These are phyloP conservation scores for Lodderomyces parapsilosis DNA, from an alignment of 1,139 yeast genomes.

Conservation along the genomic window DNA sequence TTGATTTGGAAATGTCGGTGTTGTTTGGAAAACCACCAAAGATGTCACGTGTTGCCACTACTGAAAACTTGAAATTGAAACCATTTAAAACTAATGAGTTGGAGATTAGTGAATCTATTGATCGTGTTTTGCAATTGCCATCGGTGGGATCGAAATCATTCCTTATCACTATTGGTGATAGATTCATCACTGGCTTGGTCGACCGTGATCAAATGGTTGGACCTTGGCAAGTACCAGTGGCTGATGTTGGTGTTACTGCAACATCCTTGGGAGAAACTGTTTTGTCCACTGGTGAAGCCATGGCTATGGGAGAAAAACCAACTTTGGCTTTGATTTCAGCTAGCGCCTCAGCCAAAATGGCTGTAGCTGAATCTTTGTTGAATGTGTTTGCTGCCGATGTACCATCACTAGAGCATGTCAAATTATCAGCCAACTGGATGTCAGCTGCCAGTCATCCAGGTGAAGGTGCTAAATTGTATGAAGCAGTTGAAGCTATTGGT, in stretches of 20 bases:
- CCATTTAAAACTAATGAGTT: constrained; percentile 37
- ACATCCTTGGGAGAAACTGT: constrained; percentile 80
- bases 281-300: constrained; percentile 85
- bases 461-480: constrained; percentile 93
- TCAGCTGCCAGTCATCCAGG: constrained; percentile 94
- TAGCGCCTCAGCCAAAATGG: constrained; percentile 95
- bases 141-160: constrained; percentile 95
- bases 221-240: constrained; percentile 99
- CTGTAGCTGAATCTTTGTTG: constrained; percentile 91
- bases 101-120: constrained; percentile 62
- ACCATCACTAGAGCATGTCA: constrained; percentile 68
- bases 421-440: constrained; percentile 99
- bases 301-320: constrained; percentile 98
- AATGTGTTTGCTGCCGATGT: constrained; percentile 91
- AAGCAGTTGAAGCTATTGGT: constrained; percentile 97
- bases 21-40: constrained; percentile 97
- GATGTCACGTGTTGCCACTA: constrained; percentile 75
- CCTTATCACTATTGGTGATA: constrained; percentile 94
- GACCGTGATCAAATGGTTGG: constrained; percentile 99
- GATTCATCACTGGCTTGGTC: constrained; percentile 92
- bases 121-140: constrained; percentile 85
- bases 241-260: constrained; percentile 97
- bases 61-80: constrained; percentile 59
- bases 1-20: constrained; percentile 95
- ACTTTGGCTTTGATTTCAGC: constrained; percentile 85